Conservation (phyloP, 805 yeast genomes). For the Diddensiella santjacobensis region DNA sequence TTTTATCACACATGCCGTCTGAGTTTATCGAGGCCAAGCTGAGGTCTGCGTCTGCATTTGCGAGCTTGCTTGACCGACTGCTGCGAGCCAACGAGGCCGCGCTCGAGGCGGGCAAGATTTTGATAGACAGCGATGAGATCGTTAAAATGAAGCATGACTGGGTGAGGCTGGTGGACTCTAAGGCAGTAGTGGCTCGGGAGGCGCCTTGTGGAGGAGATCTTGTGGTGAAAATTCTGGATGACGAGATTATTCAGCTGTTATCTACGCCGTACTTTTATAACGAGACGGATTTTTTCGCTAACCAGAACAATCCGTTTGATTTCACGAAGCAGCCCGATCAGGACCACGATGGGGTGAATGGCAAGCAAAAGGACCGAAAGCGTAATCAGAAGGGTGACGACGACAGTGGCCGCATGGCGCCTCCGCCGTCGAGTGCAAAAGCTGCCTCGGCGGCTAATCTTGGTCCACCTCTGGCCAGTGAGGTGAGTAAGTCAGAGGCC, state of each 20-base stretch:
- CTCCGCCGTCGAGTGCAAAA: not conserved
- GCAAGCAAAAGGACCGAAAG: not conserved
- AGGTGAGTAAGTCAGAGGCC: conserved; percentile 19
- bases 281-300: not conserved
- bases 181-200: conserved; percentile 45
- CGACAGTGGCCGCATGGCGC: not conserved
- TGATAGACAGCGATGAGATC: conserved; percentile 42
- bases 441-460: not conserved
- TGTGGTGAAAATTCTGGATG: conserved; percentile 27
- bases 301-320: conserved; percentile 5
- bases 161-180: conserved; percentile 46
- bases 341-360: not conserved
- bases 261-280: not conserved
- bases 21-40: conserved; percentile 50
- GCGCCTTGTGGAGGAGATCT: conserved; percentile 41
- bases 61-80: conserved; percentile 50
- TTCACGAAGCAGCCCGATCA: not conserved
- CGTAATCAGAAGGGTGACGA: not conserved
- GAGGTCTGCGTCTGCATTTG: conserved; percentile 50
- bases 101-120: conserved; percentile 45
- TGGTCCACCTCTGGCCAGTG: not conserved
- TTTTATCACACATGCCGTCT: conserved; percentile 41
- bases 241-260: conserved; percentile 30
- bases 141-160: conserved; percentile 56
- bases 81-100: conserved; percentile 53